Evolutionary conservation across 2,329 filamentous ascomycete species (phyloP).

Genomic region (Fonsecaea pugnacius): DNA sequence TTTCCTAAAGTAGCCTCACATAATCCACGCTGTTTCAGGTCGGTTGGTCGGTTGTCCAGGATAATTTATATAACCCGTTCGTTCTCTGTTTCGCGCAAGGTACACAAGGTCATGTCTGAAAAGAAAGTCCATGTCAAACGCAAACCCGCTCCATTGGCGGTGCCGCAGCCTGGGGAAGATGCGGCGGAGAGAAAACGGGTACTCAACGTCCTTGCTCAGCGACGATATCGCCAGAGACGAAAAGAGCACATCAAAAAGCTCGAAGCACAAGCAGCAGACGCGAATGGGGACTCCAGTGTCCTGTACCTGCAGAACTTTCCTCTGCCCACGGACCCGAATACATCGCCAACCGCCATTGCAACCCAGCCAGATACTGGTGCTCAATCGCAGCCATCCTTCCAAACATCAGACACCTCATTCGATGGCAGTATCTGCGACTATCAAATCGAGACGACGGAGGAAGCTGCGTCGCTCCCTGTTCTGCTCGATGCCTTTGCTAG

Average conservation of each 20-base stretch:
- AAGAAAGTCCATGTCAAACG: slow-evolving; percentile 23
- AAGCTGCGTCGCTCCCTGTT: background rate
- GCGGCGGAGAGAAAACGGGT: slow-evolving; percentile 59
- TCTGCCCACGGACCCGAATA: background rate
- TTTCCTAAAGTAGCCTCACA: background rate
- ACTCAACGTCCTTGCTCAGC: slow-evolving; percentile 60
- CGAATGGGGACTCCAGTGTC: background rate
- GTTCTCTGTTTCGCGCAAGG: background rate
- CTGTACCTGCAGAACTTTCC: background rate
- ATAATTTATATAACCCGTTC: background rate
- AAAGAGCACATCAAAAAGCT: slow-evolving; percentile 40
- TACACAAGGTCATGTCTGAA: background rate
- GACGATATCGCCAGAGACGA: slow-evolving; percentile 52
- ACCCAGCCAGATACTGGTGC: background rate
- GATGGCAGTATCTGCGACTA: background rate
- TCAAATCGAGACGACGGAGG: background rate
- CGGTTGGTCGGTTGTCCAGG: background rate
- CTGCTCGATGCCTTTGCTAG: slow-evolving; percentile 3
- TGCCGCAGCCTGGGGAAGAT: slow-evolving; percentile 58
- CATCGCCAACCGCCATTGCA: background rate
- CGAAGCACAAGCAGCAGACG: slow-evolving; percentile 33
- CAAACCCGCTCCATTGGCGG: slow-evolving; percentile 42
- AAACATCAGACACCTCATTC: background rate
- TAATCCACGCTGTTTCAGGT: background rate
- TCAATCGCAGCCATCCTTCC: background rate